phyloP scores from a whole-genome alignment of 2,329 filamentous ascomycete species.

The Colletotrichum sp. region DNA sequence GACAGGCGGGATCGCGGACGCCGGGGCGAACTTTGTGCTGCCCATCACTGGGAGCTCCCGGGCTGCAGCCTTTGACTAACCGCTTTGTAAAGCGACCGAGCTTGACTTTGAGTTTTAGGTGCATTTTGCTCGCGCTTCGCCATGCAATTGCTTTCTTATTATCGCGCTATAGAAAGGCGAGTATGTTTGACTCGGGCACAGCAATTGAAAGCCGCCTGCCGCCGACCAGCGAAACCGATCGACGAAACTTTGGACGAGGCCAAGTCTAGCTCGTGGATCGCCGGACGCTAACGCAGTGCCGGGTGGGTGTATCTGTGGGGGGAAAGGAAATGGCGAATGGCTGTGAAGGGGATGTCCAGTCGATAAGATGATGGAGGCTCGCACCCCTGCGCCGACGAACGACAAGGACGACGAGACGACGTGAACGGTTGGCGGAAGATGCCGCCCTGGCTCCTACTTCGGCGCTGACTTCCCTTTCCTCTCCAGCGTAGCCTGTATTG shows the following conservation, averaged over 20 bases:
- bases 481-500: not conserved
- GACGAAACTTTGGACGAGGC: conserved; percentile 8
- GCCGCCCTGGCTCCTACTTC: not conserved
- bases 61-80: conserved; percentile 5
- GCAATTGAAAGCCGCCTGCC: not conserved
- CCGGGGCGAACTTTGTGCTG: not conserved
- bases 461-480: conserved; percentile 6
- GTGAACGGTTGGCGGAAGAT: conserved; percentile 12
- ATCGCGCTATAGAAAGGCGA: not conserved
- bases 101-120: not conserved
- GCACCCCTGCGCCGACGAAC: not conserved
- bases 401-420: conserved; percentile 14
- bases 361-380: not conserved
- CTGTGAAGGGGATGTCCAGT: not conserved
- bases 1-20: conserved; percentile 15
- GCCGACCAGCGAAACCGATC: not conserved
- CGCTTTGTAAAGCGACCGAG: conserved; percentile 13
- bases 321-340: not conserved
- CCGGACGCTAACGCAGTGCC: conserved; percentile 5
- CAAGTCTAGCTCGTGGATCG: conserved; percentile 14
- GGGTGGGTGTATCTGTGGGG: conserved; percentile 13
- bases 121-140: not conserved
- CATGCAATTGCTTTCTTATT: not conserved
- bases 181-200: not conserved
- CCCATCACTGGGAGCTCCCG: not conserved